Conservation (phyloP, 2,329 filamentous ascomycete species). For the Anthostomella pinea region DNA sequence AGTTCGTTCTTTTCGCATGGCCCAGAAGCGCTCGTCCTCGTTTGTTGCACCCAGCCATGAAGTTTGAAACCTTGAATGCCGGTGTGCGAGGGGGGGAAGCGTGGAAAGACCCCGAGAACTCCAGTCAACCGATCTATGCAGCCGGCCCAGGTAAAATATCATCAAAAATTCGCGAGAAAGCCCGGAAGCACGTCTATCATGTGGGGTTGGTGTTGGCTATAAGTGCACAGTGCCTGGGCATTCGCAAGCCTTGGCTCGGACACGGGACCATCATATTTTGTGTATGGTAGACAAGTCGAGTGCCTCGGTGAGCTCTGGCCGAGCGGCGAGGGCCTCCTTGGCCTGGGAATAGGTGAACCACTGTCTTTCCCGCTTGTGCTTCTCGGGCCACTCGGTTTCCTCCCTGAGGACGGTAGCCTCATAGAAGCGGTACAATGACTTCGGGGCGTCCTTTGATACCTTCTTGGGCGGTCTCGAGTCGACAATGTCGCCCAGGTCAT, state of each 20-base stretch:
- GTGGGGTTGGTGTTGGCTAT: neutral
- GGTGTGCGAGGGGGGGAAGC: conserved; percentile 15
- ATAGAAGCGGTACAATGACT: conserved; percentile 74
- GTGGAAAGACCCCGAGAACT: conserved; percentile 27
- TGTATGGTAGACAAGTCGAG: conserved; percentile 76
- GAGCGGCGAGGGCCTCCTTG: conserved; percentile 68
- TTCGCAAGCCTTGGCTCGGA: too few relatives aligned
- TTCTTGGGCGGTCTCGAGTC: conserved; percentile 81
- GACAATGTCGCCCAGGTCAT: conserved; percentile 80
- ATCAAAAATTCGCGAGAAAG: conserved; percentile 16
- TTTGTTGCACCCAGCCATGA: neutral
- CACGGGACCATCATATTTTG: conserved; percentile 33
- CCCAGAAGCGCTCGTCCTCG: conserved; percentile 5
- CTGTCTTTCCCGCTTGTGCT: conserved; percentile 81
- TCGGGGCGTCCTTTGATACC: conserved; percentile 58
- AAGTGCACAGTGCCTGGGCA: too few relatives aligned
- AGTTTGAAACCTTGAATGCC: conserved; percentile 10
- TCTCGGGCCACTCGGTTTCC: conserved; percentile 88
- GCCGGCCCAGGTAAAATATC: conserved; percentile 17
- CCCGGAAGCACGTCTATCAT: conserved; percentile 1
- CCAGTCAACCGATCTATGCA: conserved; percentile 33
- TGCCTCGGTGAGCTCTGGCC: conserved; percentile 87
- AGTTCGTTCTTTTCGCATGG: conserved; percentile 5
- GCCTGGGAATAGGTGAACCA: conserved; percentile 89
- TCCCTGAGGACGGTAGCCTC: conserved; percentile 86